phyloP scores from a whole-genome alignment of 108 stramenopile genomes.

The Chaetoceros tenuissimus region DNA sequence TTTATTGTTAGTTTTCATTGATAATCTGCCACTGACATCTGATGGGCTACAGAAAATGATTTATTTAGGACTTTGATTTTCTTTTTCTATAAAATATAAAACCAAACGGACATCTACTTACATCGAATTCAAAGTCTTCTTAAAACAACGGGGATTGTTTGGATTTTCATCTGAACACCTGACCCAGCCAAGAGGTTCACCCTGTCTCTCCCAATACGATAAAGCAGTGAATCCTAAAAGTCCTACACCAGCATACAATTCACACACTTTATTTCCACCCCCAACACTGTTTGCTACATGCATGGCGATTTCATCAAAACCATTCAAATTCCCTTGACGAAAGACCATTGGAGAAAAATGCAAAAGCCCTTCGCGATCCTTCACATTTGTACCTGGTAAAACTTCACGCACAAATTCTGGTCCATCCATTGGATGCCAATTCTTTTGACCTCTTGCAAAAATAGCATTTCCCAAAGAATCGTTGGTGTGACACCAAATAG shows the following conservation, averaged over 20 bases:
- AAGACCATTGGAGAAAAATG: conserved; percentile 87
- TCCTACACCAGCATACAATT: conserved; percentile 94
- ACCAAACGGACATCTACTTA: background rate
- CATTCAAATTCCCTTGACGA: conserved; percentile 92
- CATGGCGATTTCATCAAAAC: conserved; percentile 79
- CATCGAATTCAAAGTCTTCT: conserved; percentile 43
- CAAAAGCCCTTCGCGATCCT: conserved; percentile 40
- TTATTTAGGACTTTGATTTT: too few relatives aligned
- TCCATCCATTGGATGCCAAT: conserved; percentile 48
- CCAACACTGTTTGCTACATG: conserved; percentile 63
- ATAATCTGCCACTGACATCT: background rate
- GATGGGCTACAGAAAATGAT: too few relatives aligned
- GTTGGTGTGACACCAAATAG: conserved; percentile 48
- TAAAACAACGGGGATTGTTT: conserved; percentile 78
- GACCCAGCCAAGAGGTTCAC: conserved; percentile 53
- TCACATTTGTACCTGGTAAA: conserved; percentile 27
- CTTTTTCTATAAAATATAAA: too few relatives aligned
- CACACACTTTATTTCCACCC: conserved; percentile 64
- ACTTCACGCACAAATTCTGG: conserved; percentile 71
- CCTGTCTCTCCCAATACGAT: conserved; percentile 39
- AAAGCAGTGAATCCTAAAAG: conserved; percentile 82
- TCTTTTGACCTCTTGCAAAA: conserved; percentile 23
- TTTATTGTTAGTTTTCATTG: background rate
- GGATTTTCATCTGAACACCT: conserved; percentile 94
- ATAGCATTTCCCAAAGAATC: conserved; percentile 38